A percentile compares a stretch with the other conserved stretches of the same genome.
Conservation (phyloP, 192 early-diverging fungal genomes). For the Coemansia sp. region DNA sequence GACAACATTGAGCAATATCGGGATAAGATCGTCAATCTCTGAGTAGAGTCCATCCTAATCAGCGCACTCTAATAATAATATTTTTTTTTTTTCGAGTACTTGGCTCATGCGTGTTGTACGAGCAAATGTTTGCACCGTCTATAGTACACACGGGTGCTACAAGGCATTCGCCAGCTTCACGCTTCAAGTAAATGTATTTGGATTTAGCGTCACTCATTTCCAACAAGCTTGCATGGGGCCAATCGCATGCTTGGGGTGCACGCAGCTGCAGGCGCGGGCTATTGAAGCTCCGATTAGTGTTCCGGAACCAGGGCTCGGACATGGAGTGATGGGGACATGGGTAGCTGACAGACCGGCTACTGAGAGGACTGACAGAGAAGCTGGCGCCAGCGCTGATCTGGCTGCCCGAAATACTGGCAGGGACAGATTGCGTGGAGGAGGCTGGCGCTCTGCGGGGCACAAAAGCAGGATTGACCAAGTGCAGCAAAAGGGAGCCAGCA, state of each 20-base stretch:
- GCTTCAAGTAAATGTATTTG: neutral
- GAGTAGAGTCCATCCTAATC: conserved; percentile 1
- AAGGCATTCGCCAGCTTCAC: neutral
- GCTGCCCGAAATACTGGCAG: neutral
- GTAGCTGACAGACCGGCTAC: neutral
- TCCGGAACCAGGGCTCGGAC: neutral
- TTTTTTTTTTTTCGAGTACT: too few species aligned
- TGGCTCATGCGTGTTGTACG: too few species aligned
- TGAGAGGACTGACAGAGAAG: neutral
- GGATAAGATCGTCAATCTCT: conserved; percentile 69
- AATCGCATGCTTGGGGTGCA: conserved; percentile 2
- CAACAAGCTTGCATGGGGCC: neutral
- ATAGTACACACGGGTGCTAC: neutral
- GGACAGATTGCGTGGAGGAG: neutral
- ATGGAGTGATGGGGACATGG: neutral
- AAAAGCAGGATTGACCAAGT: neutral
- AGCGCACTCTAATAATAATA: too few species aligned
- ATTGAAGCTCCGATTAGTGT: conserved; percentile 5
- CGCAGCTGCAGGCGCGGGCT: neutral
- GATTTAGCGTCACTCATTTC: conserved; percentile 3
- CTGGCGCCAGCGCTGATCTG: neutral
- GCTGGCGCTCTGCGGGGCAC: neutral
- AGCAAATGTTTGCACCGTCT: neutral
- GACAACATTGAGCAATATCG: conserved; percentile 85
- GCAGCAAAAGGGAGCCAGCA: conserved; percentile 5